Percentiles rank a stretch among this genome's conserved stretches.
These are phyloP conservation scores for Populus hybrid DNA, from an alignment of 441 rosid species.

Conservation along the genomic window DNA sequence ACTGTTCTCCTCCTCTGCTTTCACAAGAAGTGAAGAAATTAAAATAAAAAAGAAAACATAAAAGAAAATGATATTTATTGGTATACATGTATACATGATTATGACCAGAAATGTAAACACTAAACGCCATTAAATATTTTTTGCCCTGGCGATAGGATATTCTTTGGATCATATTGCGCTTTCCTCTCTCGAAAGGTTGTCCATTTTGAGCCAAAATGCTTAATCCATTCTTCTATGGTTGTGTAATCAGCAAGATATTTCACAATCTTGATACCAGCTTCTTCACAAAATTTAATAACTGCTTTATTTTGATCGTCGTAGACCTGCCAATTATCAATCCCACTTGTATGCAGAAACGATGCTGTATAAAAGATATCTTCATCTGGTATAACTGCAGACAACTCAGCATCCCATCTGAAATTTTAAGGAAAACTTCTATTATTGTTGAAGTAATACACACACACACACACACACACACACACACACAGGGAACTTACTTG, in stretches of 20 bases:
- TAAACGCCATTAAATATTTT: slow-evolving; percentile 43
- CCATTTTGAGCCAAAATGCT: slow-evolving; percentile 83
- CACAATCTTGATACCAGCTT: slow-evolving; percentile 44
- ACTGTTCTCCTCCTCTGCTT: too few relatives aligned
- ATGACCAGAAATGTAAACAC: too few relatives aligned
- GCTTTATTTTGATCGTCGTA: slow-evolving; percentile 61
- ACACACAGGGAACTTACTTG: slow-evolving; percentile 37
- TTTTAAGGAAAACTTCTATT: background rate
- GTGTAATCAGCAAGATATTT: slow-evolving; percentile 57
- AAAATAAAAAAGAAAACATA: too few relatives aligned
- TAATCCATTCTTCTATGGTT: slow-evolving; percentile 50
- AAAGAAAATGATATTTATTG: background rate
- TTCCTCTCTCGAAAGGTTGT: slow-evolving; percentile 40
- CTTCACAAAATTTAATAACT: slow-evolving; percentile 46
- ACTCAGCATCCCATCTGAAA: slow-evolving; percentile 69
- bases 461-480: too few relatives aligned
- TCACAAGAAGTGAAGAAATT: too few relatives aligned
- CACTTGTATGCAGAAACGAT: slow-evolving; percentile 55
- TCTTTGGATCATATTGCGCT: slow-evolving; percentile 65
- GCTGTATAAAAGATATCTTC: slow-evolving; percentile 71
- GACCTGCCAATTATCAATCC: slow-evolving; percentile 41
- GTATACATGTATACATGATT: too few relatives aligned
- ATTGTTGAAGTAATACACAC: background rate
- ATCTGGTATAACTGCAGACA: slow-evolving; percentile 65
- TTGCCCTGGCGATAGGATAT: slow-evolving; percentile 76